Conservation (phyloP, 2,329 filamentous ascomycete species). For the Pseudogymnoascus sp. region DNA sequence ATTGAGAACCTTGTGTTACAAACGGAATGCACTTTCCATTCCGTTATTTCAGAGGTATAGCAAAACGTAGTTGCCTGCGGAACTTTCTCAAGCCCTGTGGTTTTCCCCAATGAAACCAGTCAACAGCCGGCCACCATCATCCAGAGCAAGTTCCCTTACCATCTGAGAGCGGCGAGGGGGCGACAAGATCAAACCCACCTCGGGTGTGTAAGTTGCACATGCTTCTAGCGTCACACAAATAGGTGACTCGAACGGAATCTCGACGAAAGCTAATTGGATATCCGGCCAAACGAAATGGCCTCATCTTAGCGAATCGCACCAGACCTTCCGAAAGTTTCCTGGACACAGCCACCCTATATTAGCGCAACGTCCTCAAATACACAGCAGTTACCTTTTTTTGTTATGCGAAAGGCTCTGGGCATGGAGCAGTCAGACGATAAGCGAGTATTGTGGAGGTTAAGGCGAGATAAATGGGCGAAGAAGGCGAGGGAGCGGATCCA, state of each 20-base stretch:
- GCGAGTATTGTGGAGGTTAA: neutral
- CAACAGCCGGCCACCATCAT: neutral
- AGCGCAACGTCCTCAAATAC: neutral
- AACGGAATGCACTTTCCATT: neutral
- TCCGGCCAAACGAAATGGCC: neutral
- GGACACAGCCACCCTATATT: neutral
- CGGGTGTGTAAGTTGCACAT: neutral
- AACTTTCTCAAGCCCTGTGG: neutral
- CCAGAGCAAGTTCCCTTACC: neutral
- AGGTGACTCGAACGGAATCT: neutral
- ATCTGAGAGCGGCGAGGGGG: neutral
- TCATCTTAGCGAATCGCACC: neutral
- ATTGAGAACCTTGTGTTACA: neutral
- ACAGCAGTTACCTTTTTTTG: neutral
- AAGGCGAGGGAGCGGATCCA: constrained; percentile 1
- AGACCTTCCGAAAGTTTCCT: neutral
- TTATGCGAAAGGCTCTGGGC: neutral
- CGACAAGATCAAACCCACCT: neutral
- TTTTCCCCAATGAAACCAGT: neutral
- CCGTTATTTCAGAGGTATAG: neutral
- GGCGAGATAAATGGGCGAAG: neutral
- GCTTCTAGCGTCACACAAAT: neutral
- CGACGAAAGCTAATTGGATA: neutral
- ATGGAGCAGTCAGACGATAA: constrained; percentile 1
- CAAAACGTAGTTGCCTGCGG: neutral